Base-by-base conservation (phyloP, 176 grass and related monocot species). In the Hordeum marinum region DNA sequence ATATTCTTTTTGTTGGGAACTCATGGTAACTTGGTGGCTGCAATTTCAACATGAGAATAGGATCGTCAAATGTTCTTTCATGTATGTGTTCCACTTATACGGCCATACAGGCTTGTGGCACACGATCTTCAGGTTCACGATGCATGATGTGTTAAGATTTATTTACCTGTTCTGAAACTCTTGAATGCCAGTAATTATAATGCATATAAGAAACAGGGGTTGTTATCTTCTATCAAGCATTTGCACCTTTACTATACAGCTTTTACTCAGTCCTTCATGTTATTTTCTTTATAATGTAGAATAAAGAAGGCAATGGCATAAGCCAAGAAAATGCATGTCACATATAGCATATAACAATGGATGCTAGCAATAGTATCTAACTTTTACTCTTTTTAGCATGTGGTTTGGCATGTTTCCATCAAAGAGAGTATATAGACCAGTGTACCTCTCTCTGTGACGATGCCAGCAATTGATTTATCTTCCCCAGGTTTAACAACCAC, bases 401-500 rank as follows among this genome's bases (percentile, higher is more conserved):
- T 71, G 70, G 50, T 69, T 64, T 35, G 62, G 18, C 32, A 8
- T 6, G 21, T 40, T 83, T 77, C 27, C 50, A 81, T 70, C 31
- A 80, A 12, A 59, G 1, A 46, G 39, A 18, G 63, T 35, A 24
- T 66, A 76, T 36, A 85, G 11, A 61, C 18, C 50, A 54, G 4
- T 29, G 27, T 92, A 99, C 97, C 97, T 96, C 97, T 99, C 82
- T 99, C 97, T 48, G 97, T 99, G 70, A 99, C 89, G 88, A 99
- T 99, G 35, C 97, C 97, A 65, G 94, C 94, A 80, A 99, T 84
- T 72, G 75, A 13, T 80, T 92, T 91, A 43, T 96, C 84, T 59
- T 91, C 34, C 82, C 91, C 94, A 62, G 97, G 88, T 85, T 96
- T 99, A 68, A 99, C 84, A 6, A 99, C 97, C 71, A 99, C 94